phyloP scores from a whole-genome alignment of 208 protist species.

The Lotmaria passim region DNA sequence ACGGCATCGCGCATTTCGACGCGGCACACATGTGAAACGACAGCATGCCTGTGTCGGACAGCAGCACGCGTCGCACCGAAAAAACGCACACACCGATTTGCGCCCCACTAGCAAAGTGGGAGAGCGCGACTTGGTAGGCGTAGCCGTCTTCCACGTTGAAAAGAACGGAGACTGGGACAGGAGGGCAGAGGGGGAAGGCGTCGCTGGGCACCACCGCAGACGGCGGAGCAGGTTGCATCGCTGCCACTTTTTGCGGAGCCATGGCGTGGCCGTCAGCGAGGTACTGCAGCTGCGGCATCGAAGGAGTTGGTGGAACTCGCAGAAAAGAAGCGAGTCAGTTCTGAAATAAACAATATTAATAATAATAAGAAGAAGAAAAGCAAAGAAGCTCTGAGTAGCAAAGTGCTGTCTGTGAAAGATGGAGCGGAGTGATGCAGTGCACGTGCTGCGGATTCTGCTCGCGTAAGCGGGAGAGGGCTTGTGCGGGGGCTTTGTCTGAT shows the following conservation, averaged over 20 bases:
- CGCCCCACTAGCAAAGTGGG: background rate
- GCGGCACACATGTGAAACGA: constrained; percentile 18
- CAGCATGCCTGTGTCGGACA: constrained; percentile 7
- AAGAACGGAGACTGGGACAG: constrained; percentile 22
- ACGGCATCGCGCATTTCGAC: constrained; percentile 11
- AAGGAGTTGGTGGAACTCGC: background rate
- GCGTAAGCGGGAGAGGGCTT: no score
- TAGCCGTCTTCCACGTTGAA: constrained; percentile 23
- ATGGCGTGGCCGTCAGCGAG: constrained; percentile 4
- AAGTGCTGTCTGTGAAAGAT: no score
- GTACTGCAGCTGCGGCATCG: constrained; percentile 31
- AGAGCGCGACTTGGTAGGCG: constrained; percentile 26
- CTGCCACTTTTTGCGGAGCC: background rate
- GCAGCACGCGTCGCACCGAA: constrained; percentile 19
- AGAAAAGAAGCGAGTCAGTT: background rate
- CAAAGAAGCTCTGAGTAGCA: no score
- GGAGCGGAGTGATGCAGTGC: no score
- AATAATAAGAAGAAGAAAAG: no score
- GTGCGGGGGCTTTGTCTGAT: no score
- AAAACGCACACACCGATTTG: constrained; percentile 19
- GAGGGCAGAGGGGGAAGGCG: background rate
- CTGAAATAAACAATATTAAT: background rate
- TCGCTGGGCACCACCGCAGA: background rate
- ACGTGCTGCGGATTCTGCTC: no score
- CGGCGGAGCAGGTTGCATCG: background rate